These are phyloP conservation scores for Geotrichum phurueaensis DNA, from an alignment of 1,139 yeast genomes.

Conservation along the genomic window DNA sequence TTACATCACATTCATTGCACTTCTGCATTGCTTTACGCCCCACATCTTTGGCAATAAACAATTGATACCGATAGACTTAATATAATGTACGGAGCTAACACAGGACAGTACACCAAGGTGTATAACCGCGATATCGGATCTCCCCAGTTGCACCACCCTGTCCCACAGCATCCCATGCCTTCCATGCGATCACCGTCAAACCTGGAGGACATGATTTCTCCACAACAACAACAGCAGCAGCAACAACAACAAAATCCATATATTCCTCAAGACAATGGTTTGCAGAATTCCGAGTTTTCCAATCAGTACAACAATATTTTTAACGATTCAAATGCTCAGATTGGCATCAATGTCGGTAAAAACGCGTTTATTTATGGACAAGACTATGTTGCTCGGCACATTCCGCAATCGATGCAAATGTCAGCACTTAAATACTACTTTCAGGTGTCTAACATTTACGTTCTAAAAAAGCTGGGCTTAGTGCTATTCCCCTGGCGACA, in stretches of 20 bases:
- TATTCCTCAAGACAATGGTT: conserved; percentile 3
- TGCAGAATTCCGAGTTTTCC: not conserved
- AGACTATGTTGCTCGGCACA: conserved; percentile 67
- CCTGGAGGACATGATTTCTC: conserved; percentile 24
- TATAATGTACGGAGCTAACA: not conserved
- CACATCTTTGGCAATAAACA: not conserved
- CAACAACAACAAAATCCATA: conserved; percentile 13
- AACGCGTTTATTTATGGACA: conserved; percentile 67
- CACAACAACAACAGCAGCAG: conserved; percentile 16
- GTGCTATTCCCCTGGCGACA: conserved; percentile 84
- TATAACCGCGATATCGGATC: conserved; percentile 19
- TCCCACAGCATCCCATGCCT: conserved; percentile 43
- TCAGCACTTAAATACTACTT: conserved; percentile 72
- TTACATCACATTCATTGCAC: not conserved
- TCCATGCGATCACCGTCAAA: conserved; percentile 37
- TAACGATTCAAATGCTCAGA: conserved; percentile 72
- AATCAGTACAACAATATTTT: conserved; percentile 41
- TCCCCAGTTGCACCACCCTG: conserved; percentile 44
- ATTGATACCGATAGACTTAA: not conserved
- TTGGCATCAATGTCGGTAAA: conserved; percentile 88
- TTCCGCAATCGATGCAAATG: conserved; percentile 34
- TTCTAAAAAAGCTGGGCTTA: conserved; percentile 61
- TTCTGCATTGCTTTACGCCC: not conserved
- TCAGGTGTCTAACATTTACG: conserved; percentile 86
- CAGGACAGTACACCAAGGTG: conserved; percentile 3